Percentiles rank a stretch among this genome's conserved stretches.
phyloP scores from a whole-genome alignment of 2,329 filamentous ascomycete species.

The Diaporthe citriasiana region DNA sequence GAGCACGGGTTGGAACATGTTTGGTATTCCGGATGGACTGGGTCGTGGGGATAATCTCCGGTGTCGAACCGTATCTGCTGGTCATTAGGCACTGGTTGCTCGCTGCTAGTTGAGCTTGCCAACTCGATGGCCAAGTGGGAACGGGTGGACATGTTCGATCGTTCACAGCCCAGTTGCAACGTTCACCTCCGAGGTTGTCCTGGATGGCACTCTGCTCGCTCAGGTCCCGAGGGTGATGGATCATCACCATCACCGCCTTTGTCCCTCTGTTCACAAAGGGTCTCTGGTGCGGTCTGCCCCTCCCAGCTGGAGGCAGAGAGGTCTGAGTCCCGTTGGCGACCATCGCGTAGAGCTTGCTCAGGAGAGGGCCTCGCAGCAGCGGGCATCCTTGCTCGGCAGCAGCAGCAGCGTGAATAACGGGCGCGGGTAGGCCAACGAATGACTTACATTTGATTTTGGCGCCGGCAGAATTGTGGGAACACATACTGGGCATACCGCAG shows the following conservation, averaged over 20 bases:
- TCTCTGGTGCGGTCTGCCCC: neutral
- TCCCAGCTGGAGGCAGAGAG: neutral
- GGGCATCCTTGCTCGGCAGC: constrained; percentile 31
- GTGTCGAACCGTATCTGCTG: constrained; percentile 3
- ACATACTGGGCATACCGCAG: neutral
- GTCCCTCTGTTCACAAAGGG: constrained; percentile 4
- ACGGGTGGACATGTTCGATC: neutral
- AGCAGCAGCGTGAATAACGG: constrained; percentile 30
- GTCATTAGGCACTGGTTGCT: neutral
- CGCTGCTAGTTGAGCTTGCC: neutral
- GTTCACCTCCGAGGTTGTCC: neutral
- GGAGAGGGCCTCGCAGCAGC: constrained; percentile 26
- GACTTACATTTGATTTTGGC: constrained; percentile 10
- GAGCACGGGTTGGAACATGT: neutral
- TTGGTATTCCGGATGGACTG: neutral
- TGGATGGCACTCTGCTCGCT: constrained; percentile 27
- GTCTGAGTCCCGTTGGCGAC: constrained; percentile 21
- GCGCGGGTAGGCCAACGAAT: constrained; percentile 25
- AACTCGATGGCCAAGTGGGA: neutral
- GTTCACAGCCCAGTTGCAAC: constrained; percentile 23
- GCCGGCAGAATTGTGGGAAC: constrained; percentile 30
- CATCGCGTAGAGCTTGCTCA: constrained; percentile 26
- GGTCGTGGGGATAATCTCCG: constrained; percentile 21
- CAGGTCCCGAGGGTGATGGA: constrained; percentile 18
- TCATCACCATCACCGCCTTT: neutral